phyloP scores from a whole-genome alignment of 108 stramenopile genomes.

The Nitzschia sp. region DNA sequence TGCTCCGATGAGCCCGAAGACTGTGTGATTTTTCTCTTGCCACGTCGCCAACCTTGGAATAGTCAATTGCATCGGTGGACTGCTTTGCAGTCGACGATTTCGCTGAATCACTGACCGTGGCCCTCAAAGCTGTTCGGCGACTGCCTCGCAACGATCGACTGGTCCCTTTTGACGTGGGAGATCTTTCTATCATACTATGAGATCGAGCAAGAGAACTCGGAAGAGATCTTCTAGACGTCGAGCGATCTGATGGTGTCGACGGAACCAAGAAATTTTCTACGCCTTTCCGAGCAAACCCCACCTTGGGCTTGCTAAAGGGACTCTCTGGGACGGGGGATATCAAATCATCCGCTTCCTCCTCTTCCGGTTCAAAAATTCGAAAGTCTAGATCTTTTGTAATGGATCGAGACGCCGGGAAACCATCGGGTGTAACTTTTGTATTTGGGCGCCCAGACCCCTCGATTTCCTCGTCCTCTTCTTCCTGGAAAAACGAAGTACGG shows the following conservation, averaged over 20 bases:
- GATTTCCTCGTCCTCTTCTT: background rate
- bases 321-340: background rate
- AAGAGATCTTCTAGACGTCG: background rate
- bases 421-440: background rate
- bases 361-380: background rate
- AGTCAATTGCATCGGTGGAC: background rate
- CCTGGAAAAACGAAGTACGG: background rate
- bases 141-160: background rate
- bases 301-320: background rate
- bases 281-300: background rate
- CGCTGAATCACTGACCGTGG: background rate
- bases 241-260: background rate
- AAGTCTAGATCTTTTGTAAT: background rate
- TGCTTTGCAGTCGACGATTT: background rate
- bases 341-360: background rate
- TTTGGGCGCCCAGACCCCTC: background rate
- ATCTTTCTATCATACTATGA: background rate
- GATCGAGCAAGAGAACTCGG: background rate
- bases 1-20: background rate
- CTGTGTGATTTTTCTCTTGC: background rate
- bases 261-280: background rate
- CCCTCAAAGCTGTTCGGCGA: background rate
- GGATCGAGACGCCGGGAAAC: background rate
- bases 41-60: background rate
- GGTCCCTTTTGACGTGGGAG: background rate